Percentiles rank a stretch among this genome's conserved stretches.
Conservation (phyloP, 1,284 basidiomycete genomes). For the Cryptococcus wingfieldii region DNA sequence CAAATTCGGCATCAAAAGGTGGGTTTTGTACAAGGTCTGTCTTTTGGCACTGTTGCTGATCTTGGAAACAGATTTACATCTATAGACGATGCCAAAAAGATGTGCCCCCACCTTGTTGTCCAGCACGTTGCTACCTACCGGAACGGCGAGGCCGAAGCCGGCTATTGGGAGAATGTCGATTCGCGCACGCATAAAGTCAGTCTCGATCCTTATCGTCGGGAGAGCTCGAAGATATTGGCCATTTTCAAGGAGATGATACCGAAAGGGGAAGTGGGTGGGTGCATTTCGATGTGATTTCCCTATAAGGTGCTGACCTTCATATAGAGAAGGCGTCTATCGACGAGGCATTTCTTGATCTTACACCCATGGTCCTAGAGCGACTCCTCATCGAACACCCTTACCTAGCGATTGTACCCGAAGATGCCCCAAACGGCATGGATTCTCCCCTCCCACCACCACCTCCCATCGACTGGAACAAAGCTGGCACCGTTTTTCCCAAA, state of each 20-base stretch:
- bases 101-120: constrained; percentile 76
- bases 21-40: constrained; percentile 23
- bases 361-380: constrained; percentile 66
- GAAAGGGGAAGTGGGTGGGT: constrained; percentile 60
- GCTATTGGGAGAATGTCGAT: constrained; percentile 82
- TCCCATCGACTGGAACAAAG: constrained; percentile 59
- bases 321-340: constrained; percentile 69
- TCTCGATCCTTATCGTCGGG: constrained; percentile 86
- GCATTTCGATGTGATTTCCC: no score
- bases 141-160: constrained; percentile 82
- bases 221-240: constrained; percentile 82
- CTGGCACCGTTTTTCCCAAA: constrained; percentile 69
- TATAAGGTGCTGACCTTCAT: neutral
- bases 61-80: constrained; percentile 24
- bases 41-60: neutral
- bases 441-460: constrained; percentile 76
- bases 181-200: constrained; percentile 92
- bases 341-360: constrained; percentile 82
- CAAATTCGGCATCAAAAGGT: constrained; percentile 77
- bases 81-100: constrained; percentile 71
- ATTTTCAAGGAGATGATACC: constrained; percentile 77
- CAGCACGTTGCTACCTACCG: constrained; percentile 87
- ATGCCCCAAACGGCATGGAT: constrained; percentile 69
- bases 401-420: constrained; percentile 63
- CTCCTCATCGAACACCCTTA: constrained; percentile 71